Conservation (phyloP, 169 alveolate species). For the Eimeria tenella region DNA sequence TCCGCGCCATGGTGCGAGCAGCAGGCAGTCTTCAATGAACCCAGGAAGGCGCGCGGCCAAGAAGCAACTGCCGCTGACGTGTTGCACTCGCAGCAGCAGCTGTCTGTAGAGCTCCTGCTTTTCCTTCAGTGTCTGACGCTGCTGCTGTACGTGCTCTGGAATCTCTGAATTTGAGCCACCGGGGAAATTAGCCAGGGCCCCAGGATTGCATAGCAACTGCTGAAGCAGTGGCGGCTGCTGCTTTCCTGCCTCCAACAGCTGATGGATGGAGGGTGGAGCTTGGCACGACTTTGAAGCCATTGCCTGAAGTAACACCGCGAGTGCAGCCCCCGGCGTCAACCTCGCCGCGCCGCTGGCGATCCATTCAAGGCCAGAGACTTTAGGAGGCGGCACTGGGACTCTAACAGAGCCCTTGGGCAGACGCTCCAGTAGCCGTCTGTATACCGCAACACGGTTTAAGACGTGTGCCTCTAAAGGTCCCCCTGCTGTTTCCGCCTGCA, state of each 20-base stretch:
- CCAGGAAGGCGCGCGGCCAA: constrained; percentile 14
- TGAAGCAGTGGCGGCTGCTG: constrained; percentile 20
- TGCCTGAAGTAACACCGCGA: neutral
- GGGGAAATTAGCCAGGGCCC: neutral
- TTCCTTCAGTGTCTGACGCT: neutral
- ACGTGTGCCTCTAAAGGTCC: constrained; percentile 25
- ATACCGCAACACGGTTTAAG: neutral
- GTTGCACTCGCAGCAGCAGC: constrained; percentile 61
- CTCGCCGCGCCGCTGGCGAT: neutral
- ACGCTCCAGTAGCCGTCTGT: constrained; percentile 14
- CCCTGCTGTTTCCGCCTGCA: neutral
- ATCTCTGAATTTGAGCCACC: neutral
- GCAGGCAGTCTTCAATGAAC: constrained; percentile 31
- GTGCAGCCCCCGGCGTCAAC: neutral
- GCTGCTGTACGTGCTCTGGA: constrained; percentile 10
- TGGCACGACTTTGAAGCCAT: neutral
- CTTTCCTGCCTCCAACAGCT: neutral
- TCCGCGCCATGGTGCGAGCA: neutral
- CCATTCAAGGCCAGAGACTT: neutral
- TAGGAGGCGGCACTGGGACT: constrained; percentile 8
- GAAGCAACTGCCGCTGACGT: constrained; percentile 17
- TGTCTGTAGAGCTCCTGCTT: constrained; percentile 28
- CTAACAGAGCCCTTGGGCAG: neutral
- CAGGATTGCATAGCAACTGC: neutral
- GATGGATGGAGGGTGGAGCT: neutral